phyloP scores from a whole-genome alignment of 2,329 filamentous ascomycete species.

The Coniochaeta ligniaria region DNA sequence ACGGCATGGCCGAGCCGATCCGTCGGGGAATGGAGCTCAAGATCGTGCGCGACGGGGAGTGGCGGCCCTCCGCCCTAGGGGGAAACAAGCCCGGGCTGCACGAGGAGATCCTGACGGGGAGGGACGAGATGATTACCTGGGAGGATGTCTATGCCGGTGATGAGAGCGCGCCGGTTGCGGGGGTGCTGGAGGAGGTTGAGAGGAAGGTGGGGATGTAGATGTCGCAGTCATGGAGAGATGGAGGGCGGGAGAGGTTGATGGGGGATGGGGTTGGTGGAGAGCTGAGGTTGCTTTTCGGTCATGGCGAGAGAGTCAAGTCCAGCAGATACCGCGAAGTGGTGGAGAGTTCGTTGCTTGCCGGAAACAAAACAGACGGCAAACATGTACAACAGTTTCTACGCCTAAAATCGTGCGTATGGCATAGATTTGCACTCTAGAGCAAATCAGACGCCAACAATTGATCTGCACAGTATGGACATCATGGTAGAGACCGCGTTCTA shows the following conservation, averaged over 20 bases:
- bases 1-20: slow-evolving; percentile 88
- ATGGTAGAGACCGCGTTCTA: not conserved
- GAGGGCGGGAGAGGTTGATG: no score
- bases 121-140: slow-evolving; percentile 75
- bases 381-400: not conserved
- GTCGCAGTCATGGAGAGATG: slow-evolving; percentile 11
- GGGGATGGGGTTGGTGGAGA: no score
- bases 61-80: slow-evolving; percentile 66
- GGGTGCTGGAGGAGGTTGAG: slow-evolving; percentile 92
- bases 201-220: slow-evolving; percentile 72
- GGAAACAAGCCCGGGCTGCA: slow-evolving; percentile 59
- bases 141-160: slow-evolving; percentile 87
- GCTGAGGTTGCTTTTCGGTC: no score
- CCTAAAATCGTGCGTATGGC: not conserved
- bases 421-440: not conserved
- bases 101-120: slow-evolving; percentile 79
- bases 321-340: no score
- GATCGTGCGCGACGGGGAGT: slow-evolving; percentile 74
- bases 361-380: no score
- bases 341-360: no score
- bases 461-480: not conserved
- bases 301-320: no score
- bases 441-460: not conserved
- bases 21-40: slow-evolving; percentile 91
- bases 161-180: slow-evolving; percentile 59